Conservation (phyloP, 768 basidiomycete species). For the Vararia minispora region DNA sequence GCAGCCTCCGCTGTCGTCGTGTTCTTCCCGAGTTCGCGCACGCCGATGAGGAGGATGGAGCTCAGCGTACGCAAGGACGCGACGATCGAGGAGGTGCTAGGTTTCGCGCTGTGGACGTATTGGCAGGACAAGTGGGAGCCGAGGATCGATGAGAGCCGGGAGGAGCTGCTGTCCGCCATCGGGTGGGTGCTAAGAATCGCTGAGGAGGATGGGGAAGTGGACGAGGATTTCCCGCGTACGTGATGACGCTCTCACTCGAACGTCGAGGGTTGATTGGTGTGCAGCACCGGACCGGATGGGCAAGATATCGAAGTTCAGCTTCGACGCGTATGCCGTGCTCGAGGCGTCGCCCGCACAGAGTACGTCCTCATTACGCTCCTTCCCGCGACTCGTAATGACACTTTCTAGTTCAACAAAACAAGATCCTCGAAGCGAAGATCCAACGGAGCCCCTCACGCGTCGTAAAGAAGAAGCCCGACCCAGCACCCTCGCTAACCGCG, state of each 20-base stretch:
- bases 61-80: slow-evolving; percentile 79
- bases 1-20: slow-evolving; percentile 59
- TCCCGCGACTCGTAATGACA: neutral
- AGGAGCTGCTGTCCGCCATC: slow-evolving; percentile 60
- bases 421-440: slow-evolving; percentile 67
- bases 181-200: slow-evolving; percentile 93
- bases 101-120: slow-evolving; percentile 84
- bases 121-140: slow-evolving; percentile 85
- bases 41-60: slow-evolving; percentile 53
- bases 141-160: slow-evolving; percentile 59
- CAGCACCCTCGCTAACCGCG: slow-evolving; percentile 31
- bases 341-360: slow-evolving; percentile 65
- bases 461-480: slow-evolving; percentile 49
- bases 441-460: slow-evolving; percentile 71
- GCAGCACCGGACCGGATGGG: slow-evolving; percentile 86
- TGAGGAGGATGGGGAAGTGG: slow-evolving; percentile 96
- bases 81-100: slow-evolving; percentile 91
- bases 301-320: slow-evolving; percentile 79
- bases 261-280: neutral
- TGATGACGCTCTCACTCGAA: slow-evolving; percentile 9
- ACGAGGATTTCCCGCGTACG: slow-evolving; percentile 96
- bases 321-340: slow-evolving; percentile 81
- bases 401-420: slow-evolving; percentile 62
- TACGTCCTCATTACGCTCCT: slow-evolving; percentile 22
- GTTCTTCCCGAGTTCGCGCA: slow-evolving; percentile 73